A percentile compares a stretch with the other conserved stretches of the same genome.
Conservation (phyloP, 345 rosid species). For the Camelina sativa region DNA sequence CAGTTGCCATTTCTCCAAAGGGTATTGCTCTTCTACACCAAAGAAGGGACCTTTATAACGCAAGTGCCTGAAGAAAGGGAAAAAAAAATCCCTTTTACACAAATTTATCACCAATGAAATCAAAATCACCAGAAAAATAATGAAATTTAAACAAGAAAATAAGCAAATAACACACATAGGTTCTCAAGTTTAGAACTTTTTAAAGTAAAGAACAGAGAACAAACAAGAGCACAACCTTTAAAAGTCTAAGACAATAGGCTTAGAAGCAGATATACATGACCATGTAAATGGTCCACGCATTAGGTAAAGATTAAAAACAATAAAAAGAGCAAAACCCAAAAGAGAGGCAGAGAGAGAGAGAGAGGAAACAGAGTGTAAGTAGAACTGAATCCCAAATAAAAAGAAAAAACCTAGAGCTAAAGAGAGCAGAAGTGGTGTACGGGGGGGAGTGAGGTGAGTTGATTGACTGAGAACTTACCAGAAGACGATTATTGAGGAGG, state of each 20-base stretch:
- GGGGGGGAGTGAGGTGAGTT: too few relatives aligned
- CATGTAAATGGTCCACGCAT: conserved; percentile 20
- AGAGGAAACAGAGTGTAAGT: conserved; percentile 36
- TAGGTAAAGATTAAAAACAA: conserved; percentile 11
- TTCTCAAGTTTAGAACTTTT: not conserved
- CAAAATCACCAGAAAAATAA: not conserved
- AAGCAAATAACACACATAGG: conserved; percentile 2
- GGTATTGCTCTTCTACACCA: conserved; percentile 5
- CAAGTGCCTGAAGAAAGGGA: conserved; percentile 14
- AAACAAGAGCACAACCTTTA: conserved; percentile 16
- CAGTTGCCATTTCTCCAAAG: conserved; percentile 54
- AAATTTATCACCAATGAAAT: not conserved
- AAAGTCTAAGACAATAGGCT: conserved; percentile 11
- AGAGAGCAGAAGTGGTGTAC: not conserved
- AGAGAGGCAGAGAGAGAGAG: conserved; percentile 22
- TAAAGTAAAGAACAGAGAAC: conserved; percentile 21
- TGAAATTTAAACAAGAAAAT: not conserved
- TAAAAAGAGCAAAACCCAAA: conserved; percentile 7
- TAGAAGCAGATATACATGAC: conserved; percentile 2
- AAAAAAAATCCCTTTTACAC: not conserved
- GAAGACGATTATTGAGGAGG: conserved; percentile 28
- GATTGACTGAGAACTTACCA: conserved; percentile 36
- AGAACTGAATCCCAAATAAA: not conserved
- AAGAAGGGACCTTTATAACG: conserved; percentile 22
- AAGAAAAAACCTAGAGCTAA: not conserved